These are phyloP conservation scores for Cladophialophora bantiana DNA, from an alignment of 2,329 filamentous ascomycete species.

Conservation along the genomic window DNA sequence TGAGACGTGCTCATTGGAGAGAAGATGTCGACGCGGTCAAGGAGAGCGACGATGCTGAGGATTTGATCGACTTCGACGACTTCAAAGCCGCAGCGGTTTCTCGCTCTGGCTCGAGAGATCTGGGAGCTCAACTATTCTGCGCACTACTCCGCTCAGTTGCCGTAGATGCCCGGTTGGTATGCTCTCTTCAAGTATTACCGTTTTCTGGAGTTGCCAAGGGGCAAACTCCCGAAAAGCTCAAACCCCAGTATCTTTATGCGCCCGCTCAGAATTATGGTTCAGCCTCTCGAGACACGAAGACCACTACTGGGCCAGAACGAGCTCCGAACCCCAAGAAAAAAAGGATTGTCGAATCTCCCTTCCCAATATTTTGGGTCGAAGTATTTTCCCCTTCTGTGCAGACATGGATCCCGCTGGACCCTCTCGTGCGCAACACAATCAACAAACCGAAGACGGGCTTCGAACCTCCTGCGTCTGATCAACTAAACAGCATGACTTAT, in stretches of 20 bases:
- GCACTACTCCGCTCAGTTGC: slow-evolving; percentile 83
- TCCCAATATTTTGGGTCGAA: slow-evolving; percentile 94
- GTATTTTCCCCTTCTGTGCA: slow-evolving; percentile 84
- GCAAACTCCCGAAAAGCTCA: slow-evolving; percentile 52
- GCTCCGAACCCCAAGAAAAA: slow-evolving; percentile 21
- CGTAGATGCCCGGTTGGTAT: slow-evolving; percentile 81
- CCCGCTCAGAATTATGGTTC: slow-evolving; percentile 35
- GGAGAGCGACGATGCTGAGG: slow-evolving; percentile 70
- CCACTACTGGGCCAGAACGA: slow-evolving; percentile 10
- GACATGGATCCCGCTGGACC: slow-evolving; percentile 90
- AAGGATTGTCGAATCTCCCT: slow-evolving; percentile 66
- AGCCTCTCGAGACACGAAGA: slow-evolving; percentile 7
- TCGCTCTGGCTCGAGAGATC: slow-evolving; percentile 82
- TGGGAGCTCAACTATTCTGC: slow-evolving; percentile 90
- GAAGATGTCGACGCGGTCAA: slow-evolving; percentile 68
- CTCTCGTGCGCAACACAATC: slow-evolving; percentile 79
- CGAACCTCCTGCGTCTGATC: slow-evolving; percentile 82
- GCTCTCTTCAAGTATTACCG: slow-evolving; percentile 83
- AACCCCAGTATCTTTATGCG: slow-evolving; percentile 46
- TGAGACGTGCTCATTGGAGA: slow-evolving; percentile 76
- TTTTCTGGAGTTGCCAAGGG: slow-evolving; percentile 62
- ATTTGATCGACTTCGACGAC: slow-evolving; percentile 71
- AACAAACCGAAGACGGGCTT: slow-evolving; percentile 73
- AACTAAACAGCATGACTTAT: slow-evolving; percentile 79
- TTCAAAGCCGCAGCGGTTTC: slow-evolving; percentile 74